Evolutionary conservation across 306 rosid species (phyloP).

Genomic region (Castanospermum australe): DNA sequence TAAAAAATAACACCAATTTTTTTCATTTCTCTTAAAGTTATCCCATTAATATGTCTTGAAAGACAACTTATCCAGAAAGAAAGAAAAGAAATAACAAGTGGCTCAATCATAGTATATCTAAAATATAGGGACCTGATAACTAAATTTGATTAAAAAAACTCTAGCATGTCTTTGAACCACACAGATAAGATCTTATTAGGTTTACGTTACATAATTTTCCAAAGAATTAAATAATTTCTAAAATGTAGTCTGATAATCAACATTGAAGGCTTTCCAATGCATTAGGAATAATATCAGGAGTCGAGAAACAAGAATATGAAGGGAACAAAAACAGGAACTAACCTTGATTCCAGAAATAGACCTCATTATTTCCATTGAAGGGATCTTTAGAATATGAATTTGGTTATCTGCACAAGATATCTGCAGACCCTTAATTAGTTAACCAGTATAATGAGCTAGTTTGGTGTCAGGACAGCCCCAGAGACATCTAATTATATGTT

Average conservation of each 20-base stretch:
- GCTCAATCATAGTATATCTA: neutral
- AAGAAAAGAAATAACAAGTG: neutral
- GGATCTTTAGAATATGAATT: constrained; percentile 77
- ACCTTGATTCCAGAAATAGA: constrained; percentile 97
- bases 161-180: neutral
- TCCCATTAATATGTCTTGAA: neutral
- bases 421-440: constrained; percentile 65
- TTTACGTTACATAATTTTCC: neutral
- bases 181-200: neutral
- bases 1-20: neutral
- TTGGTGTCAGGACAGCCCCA: constrained; percentile 8
- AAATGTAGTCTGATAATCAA: neutral
- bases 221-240: neutral
- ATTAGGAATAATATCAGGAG: constrained; percentile 1
- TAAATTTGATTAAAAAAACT: neutral
- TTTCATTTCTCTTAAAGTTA: neutral
- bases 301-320: constrained; percentile 5
- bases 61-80: neutral
- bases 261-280: constrained; percentile 1
- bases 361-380: constrained; percentile 82
- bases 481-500: neutral
- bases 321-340: constrained; percentile 29
- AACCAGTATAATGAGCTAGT: constrained; percentile 30
- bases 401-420: constrained; percentile 93
- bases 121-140: neutral